Base-by-base conservation (phyloP, 345 rosid species). In the Carallia brachiata region DNA sequence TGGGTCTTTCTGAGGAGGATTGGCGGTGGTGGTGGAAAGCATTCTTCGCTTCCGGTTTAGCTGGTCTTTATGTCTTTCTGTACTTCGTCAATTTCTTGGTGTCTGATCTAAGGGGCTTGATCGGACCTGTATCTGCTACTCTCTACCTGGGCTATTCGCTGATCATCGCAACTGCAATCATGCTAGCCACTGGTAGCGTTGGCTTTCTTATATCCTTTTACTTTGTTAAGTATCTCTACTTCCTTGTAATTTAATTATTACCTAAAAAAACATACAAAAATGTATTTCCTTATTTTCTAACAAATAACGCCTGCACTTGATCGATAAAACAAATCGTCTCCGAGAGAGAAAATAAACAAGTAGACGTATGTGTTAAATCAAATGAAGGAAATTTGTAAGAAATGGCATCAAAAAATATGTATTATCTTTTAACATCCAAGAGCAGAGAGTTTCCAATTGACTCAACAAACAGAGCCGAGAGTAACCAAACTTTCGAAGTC, bases 21-120 rank as follows among this genome's bases (percentile, higher is more conserved):
- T 90, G 96, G 93, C 82, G 77, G 68, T 86, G 96, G 93, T 86
- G 93, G 93, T 90, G 96, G 96, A 90, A 86, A 80, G 87, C 93
- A 4, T 90, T 90, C 86, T 90, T 67, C 37, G 92, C 96, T 23
- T 86, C 93, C 4, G 93, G 96, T 55, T 90, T 89, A 50, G 96
- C 86, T 6, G 82, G 93, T 4, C 81, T 90, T 66, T 90, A 86
- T 15, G 93, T 88, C 30, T 88, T 90, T 67, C 80, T 87, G 1
- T 86, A 90, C 83, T 88, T 92, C 50, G 85, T 90, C 82, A 90
- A 90, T 71, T 90, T 86, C 70, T 73, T 88, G 88, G 89, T 88
- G 10, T 86, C 86, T 36, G 92, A 90, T 73, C 83, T 88, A 16
- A 90, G 86, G 81, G 86, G 93, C 70, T 76, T 88, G 77, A 90